A percentile compares a stretch with the other conserved stretches of the same genome.
Evolutionary conservation across 257 asterid species (phyloP).

Genomic region (Solanum gracilifrons): DNA sequence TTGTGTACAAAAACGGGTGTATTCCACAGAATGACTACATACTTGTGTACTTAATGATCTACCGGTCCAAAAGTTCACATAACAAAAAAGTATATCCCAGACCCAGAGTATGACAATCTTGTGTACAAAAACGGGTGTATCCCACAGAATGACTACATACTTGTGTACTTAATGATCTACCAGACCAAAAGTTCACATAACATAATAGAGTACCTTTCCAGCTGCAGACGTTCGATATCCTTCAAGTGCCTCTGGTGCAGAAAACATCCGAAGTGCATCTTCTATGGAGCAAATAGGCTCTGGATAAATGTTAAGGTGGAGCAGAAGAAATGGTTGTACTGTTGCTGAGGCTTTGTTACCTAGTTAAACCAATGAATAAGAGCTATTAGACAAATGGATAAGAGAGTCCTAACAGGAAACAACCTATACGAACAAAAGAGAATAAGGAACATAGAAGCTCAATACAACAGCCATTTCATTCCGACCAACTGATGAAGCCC

Average conservation of each 20-base stretch:
- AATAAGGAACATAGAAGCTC: background rate
- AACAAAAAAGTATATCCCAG: background rate
- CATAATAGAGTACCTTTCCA: constrained; percentile 41
- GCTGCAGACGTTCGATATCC: constrained; percentile 55
- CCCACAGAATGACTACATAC: background rate
- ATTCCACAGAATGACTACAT: background rate
- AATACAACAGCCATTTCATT: background rate
- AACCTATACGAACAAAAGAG: background rate
- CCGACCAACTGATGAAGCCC: background rate
- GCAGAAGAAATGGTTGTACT: constrained; percentile 75
- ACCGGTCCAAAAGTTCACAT: background rate
- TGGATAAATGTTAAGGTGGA: constrained; percentile 71
- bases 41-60: background rate
- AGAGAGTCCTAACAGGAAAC: background rate
- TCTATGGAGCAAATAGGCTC: constrained; percentile 54
- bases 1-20: background rate
- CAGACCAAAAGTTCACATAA: background rate
- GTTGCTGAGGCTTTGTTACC: constrained; percentile 73
- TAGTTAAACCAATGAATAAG: constrained; percentile 15
- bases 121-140: background rate
- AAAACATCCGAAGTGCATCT: constrained; percentile 65
- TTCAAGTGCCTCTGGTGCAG: constrained; percentile 78
- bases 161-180: background rate
- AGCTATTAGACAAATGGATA: background rate
- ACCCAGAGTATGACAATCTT: background rate